Percentiles rank a stretch among this genome's conserved stretches.
Conservation (phyloP, 2,329 filamentous ascomycete species). For the Trichoderma lentiforme region DNA sequence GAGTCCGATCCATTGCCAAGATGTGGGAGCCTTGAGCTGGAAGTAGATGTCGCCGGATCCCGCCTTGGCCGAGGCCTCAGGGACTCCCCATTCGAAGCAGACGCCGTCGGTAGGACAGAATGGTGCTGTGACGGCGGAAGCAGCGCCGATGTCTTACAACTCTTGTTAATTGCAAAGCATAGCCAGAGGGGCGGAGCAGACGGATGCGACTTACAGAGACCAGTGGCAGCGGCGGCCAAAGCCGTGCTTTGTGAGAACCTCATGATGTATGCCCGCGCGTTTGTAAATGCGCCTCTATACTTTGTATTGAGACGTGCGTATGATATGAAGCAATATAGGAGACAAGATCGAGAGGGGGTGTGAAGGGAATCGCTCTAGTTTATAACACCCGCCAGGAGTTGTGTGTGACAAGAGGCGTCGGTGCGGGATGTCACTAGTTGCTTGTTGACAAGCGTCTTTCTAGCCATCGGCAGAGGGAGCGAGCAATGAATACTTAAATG, state of each 20-base stretch:
- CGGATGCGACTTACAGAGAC: constrained; percentile 20
- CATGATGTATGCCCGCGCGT: constrained; percentile 10
- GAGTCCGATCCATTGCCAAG: constrained; percentile 55
- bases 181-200: neutral
- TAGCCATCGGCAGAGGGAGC: neutral
- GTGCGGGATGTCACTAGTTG: neutral
- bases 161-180: neutral
- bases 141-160: constrained; percentile 23
- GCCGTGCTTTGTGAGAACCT: constrained; percentile 11
- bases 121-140: constrained; percentile 29
- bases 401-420: neutral
- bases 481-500: neutral
- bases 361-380: neutral
- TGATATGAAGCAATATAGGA: neutral
- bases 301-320: neutral
- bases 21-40: constrained; percentile 54
- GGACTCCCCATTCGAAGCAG: constrained; percentile 57
- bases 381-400: neutral
- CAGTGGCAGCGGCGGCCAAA: constrained; percentile 16
- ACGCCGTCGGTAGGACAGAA: constrained; percentile 45
- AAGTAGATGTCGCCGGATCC: constrained; percentile 57
- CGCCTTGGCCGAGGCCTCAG: constrained; percentile 44
- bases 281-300: neutral
- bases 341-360: neutral
- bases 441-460: neutral